Evolutionary conservation across 371 early-diverging fungal species (phyloP), one percentile per base, ranked within the genome.

Genomic region (Chytridium lagenaria): DNA sequence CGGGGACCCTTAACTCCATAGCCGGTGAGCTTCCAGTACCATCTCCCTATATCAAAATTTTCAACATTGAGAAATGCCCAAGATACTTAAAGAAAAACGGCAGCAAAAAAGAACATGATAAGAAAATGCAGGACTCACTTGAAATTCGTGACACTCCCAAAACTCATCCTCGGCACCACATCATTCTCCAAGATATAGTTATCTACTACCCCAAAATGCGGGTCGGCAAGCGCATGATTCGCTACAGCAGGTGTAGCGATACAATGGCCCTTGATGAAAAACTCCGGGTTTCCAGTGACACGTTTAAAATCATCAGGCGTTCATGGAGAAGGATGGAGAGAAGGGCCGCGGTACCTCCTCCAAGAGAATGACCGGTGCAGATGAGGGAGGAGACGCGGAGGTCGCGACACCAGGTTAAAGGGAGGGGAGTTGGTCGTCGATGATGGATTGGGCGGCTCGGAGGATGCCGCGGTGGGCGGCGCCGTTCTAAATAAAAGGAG

Each of bases 181-280:
- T 83, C 83, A 65, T 79, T 76, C 55, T 83, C 80, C 63, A 80
- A 71, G 26, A 80, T 63, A 55, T 80, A 74, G 10, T 51, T 78
- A 33, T 74, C 72, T 26, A 82, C 73, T 26, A 72, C 70, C 16
- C 66, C 69, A 31, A 70, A 64, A 59, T 63, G 74, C 44, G 55
- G 71, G 15, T 73, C 57, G 15, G 74, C 74, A 19, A 82, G 67
- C 39, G 70, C 73, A 1, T 57, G 71, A 23, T 75, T 76, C 59
- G 73, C 76, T 55, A 74, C 70, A 2, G 76, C 78, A 1, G 83
- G 78, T 12, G 78, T 68, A 38, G 79, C 83, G 59, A 75, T 66
- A 64, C 66, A 70, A 64, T 72, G 73, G 1, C 76, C 76, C 19
- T 76, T 55, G 39, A 80, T 36, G 23, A 36, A 49, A 52, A 78